These are phyloP conservation scores for Escallonia rubra DNA, from an alignment of 129 eudicot genomes.

Conservation along the genomic window DNA sequence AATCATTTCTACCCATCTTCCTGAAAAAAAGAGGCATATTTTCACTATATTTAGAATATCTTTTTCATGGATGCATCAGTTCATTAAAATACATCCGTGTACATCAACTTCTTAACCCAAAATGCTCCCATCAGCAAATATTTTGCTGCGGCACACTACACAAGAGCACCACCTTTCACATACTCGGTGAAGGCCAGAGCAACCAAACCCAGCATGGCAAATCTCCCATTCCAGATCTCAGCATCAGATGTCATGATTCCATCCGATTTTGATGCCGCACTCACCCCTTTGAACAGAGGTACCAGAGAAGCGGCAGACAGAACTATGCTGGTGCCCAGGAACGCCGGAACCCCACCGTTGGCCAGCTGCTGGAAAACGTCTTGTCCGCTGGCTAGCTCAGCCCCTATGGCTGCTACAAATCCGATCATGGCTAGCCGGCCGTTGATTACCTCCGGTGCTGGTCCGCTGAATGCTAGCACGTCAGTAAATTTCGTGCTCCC, in stretches of 20 bases:
- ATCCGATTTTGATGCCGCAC: conserved; percentile 46
- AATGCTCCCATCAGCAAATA: too few relatives aligned
- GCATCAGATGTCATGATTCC: conserved; percentile 79
- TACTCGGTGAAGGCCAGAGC: conserved; percentile 81
- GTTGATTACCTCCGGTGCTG: conserved; percentile 85
- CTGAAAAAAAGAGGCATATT: too few relatives aligned
- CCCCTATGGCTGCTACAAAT: conserved; percentile 67
- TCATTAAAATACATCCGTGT: too few relatives aligned
- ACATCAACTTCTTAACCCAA: too few relatives aligned
- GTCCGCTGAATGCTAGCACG: conserved; percentile 76
- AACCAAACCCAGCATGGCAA: conserved; percentile 82
- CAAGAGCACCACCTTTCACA: conserved; percentile 61
- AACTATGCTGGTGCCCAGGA: conserved; percentile 50
- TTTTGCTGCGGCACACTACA: conserved; percentile 8
- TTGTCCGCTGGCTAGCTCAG: conserved; percentile 52
- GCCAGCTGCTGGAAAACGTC: conserved; percentile 55
- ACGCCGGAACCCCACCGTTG: conserved; percentile 65
- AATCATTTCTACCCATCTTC: too few relatives aligned
- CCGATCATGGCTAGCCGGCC: conserved; percentile 90
- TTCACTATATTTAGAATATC: too few relatives aligned
- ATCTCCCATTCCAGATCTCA: conserved; percentile 80
- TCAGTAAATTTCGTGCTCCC: conserved; percentile 53
- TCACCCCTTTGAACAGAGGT: conserved; percentile 71
- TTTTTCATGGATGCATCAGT: too few relatives aligned
- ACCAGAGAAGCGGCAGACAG: conserved; percentile 65